Percentiles rank a stretch among this genome's conserved stretches.
These are phyloP conservation scores for Sphagnum magellanicum DNA, from an alignment of 228 moss, liverwort and hornwort species.

Conservation along the genomic window DNA sequence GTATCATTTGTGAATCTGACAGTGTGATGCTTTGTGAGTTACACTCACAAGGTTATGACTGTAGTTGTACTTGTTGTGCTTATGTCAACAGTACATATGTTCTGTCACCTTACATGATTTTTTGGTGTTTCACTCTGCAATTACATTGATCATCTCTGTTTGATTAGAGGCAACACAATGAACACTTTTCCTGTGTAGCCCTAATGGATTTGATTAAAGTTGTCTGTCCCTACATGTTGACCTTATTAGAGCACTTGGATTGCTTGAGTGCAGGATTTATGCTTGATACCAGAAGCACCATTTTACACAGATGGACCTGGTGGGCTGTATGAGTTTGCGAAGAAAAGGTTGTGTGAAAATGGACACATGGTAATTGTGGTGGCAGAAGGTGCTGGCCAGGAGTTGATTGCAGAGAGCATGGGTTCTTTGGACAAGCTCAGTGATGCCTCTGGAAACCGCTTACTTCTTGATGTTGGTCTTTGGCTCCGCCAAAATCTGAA, in stretches of 20 bases:
- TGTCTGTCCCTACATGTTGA: neutral
- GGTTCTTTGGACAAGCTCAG: slow-evolving; percentile 22
- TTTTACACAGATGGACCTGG: slow-evolving; percentile 81
- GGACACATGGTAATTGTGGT: slow-evolving; percentile 97
- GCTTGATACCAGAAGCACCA: slow-evolving; percentile 94
- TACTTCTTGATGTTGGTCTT: slow-evolving; percentile 75
- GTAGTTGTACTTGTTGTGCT: too few relatives aligned
- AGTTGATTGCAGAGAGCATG: slow-evolving; percentile 62
- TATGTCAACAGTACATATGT: too few relatives aligned
- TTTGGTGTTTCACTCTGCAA: neutral
- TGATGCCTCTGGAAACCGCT: slow-evolving; percentile 81
- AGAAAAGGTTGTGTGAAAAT: slow-evolving; percentile 49
- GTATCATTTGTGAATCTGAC: too few relatives aligned
- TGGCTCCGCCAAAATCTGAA: slow-evolving; percentile 88
- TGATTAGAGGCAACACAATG: too few relatives aligned
- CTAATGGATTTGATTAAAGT: neutral
- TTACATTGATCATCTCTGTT: too few relatives aligned
- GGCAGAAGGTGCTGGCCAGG: slow-evolving; percentile 92
- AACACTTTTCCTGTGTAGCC: neutral
- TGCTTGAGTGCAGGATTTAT: slow-evolving; percentile 55
- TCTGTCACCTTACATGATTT: neutral
- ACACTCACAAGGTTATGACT: too few relatives aligned
- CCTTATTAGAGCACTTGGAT: neutral
- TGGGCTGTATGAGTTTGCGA: slow-evolving; percentile 66
- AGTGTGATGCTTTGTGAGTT: too few relatives aligned